Evolutionary conservation across 768 basidiomycete genomes (phyloP), one percentile per base, ranked within the genome.

Genomic region (Russula brevipes): DNA sequence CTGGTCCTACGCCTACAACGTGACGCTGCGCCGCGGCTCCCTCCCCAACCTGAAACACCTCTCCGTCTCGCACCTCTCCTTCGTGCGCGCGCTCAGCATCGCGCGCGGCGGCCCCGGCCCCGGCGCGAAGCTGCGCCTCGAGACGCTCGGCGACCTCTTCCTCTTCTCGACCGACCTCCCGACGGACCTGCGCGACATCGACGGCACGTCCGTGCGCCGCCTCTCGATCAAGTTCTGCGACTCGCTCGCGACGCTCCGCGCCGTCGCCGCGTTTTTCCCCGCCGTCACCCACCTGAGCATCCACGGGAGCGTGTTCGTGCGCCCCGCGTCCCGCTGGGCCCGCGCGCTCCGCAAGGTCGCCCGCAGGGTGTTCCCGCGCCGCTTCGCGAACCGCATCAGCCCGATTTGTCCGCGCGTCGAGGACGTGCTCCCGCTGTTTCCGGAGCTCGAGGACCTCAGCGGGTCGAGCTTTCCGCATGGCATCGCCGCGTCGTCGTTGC

Each of bases 211-310:
- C 35, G 63, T 64, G 24, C 63, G 58, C 58, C 49, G 19, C 12
- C 30, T 64, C 12, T 64, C 63, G 24, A 59, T 64, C 58, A 64
- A 64, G 24, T 64, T 64, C n/a, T 64, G 63, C 49, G 63, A 64
- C 42, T 60, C 58, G 54, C 63, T 64, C 30, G 47, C 54, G 7
- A 64, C 63, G 12, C 63, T 64, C 39, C 58, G 63, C n/a, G 54
- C 63, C 9, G 59, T 64, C 35, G 63, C 63, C 14, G 41, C 63
- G 17, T 64, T 64, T 19, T 64, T 64, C 17, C 63, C 63, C 30
- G 50, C 58, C 1, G 63, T 64, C 19, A 64, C 63, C 2, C 63
- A 64, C 47, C 63, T 64, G 35, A 64, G 63, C 30, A 60, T 64
- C 1, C 59, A 60, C 42, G 59, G 63, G 41, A 64, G 59, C 35